These are phyloP conservation scores for Eucalyptus pauciflora DNA, from an alignment of 345 rosid species.

Conservation along the genomic window DNA sequence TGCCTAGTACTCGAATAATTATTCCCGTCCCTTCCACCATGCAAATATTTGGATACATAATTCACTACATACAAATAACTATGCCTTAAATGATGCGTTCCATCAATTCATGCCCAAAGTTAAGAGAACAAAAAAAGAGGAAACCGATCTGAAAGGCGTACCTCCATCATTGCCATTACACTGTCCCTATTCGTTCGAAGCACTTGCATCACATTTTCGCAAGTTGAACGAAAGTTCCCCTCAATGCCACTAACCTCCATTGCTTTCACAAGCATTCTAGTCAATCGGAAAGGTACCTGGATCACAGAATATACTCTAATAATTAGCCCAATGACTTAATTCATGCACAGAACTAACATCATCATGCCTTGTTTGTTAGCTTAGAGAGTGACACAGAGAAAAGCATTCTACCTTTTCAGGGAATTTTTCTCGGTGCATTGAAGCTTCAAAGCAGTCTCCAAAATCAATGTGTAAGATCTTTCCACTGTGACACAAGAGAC, in stretches of 20 bases:
- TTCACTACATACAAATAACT: not conserved
- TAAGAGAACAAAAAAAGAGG: not conserved
- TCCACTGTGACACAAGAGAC: slow-evolving; percentile 46
- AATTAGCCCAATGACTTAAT: not conserved
- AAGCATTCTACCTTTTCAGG: slow-evolving; percentile 70
- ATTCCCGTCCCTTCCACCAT: not conserved
- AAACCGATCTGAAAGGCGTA: not conserved
- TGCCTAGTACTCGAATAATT: not conserved
- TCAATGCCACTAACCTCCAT: slow-evolving; percentile 99
- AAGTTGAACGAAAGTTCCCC: slow-evolving; percentile 88
- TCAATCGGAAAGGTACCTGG: slow-evolving; percentile 95
- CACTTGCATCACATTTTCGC: slow-evolving; percentile 97
- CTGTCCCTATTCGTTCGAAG: slow-evolving; percentile 85
- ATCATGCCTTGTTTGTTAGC: not conserved
- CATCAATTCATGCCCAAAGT: not conserved
- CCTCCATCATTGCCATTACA: slow-evolving; percentile 99
- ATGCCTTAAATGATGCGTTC: not conserved
- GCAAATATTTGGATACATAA: not conserved
- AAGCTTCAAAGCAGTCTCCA: slow-evolving; percentile 99
- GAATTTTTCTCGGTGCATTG: slow-evolving; percentile 97
- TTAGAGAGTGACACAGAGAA: not conserved
- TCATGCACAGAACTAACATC: not conserved
- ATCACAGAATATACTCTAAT: not conserved
- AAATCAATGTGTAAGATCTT: slow-evolving; percentile 98
- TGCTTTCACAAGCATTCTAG: slow-evolving; percentile 99